Percentiles rank a stretch among this genome's conserved stretches.
phyloP scores from a whole-genome alignment of 2,329 filamentous ascomycete genomes.

The Aspergillus amoenus region DNA sequence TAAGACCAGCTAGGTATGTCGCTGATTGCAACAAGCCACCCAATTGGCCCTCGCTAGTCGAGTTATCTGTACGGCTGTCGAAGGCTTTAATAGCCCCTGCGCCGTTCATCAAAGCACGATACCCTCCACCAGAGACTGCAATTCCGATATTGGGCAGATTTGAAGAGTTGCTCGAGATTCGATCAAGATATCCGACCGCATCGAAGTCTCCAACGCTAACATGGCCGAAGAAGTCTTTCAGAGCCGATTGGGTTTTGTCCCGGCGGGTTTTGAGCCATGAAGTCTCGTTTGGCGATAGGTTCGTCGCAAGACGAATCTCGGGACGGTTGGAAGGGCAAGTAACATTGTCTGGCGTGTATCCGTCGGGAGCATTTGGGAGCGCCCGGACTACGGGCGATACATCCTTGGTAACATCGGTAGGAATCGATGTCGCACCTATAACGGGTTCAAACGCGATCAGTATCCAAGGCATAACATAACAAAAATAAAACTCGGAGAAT shows the following conservation, averaged over 20 bases:
- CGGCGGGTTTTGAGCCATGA: conserved; percentile 72
- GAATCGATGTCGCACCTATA: conserved; percentile 12
- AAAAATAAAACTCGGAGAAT: background rate
- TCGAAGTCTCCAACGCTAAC: conserved; percentile 75
- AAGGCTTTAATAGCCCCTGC: conserved; percentile 76
- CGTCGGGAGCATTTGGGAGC: conserved; percentile 59
- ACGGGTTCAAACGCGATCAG: background rate
- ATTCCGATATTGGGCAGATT: conserved; percentile 19
- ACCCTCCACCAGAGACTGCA: conserved; percentile 70
- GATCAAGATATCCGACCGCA: conserved; percentile 67
- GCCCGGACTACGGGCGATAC: conserved; percentile 33
- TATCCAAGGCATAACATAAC: background rate
- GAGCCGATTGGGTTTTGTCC: conserved; percentile 70
- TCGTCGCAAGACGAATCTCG: conserved; percentile 61
- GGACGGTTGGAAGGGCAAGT: conserved; percentile 71
- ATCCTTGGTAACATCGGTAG: conserved; percentile 1
- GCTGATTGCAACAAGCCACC: conserved; percentile 73
- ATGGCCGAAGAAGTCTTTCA: conserved; percentile 68
- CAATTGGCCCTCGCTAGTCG: conserved; percentile 43
- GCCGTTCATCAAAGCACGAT: conserved; percentile 76
- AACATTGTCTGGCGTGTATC: conserved; percentile 69
- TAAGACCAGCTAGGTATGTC: conserved; percentile 77
- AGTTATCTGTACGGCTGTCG: conserved; percentile 66
- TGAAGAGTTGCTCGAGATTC: conserved; percentile 28
- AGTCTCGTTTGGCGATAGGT: conserved; percentile 67